Evolutionary conservation across 768 basidiomycete genomes (phyloP).

Genomic region (Cyclocybe cylindracea): DNA sequence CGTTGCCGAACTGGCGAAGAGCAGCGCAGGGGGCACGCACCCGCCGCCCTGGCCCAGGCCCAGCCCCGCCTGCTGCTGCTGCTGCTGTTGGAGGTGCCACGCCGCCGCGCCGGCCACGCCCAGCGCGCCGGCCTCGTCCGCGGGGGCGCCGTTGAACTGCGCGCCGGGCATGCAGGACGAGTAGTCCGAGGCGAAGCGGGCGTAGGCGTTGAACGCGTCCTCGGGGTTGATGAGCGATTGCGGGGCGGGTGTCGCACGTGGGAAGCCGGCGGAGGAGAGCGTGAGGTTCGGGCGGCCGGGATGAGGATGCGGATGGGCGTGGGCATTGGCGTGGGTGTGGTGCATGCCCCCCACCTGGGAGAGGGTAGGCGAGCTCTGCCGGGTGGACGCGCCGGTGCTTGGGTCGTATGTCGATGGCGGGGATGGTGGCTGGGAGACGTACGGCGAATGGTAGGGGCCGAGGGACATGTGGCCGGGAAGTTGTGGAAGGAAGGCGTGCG

Average conservation of each 20-base stretch:
- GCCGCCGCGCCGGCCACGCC: conserved; percentile 8
- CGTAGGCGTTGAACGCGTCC: conserved; percentile 71
- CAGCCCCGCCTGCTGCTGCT: conserved; percentile 10
- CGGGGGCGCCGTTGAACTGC: conserved; percentile 38
- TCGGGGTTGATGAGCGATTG: conserved; percentile 32
- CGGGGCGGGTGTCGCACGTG: conserved; percentile 20
- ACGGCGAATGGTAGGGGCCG: conserved; percentile 33
- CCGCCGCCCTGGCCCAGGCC: conserved; percentile 19
- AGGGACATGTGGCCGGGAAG: conserved; percentile 21
- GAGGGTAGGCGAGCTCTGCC: conserved; percentile 31
- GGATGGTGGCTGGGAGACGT: conserved; percentile 45
- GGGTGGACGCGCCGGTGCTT: conserved; percentile 34
- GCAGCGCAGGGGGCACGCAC: conserved; percentile 67
- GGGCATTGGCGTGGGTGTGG: conserved; percentile 7
- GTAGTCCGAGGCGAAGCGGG: conserved; percentile 64
- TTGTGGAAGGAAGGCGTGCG: conserved; percentile 28
- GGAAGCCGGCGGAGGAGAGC: conserved; percentile 14
- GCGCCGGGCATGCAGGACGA: conserved; percentile 64
- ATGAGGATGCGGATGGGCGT: not conserved
- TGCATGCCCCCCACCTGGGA: conserved; percentile 1
- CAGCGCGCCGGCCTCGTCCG: conserved; percentile 35
- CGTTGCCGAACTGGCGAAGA: conserved; percentile 43
- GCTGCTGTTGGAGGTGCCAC: conserved; percentile 13
- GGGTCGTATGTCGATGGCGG: conserved; percentile 44
- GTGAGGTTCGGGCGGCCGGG: conserved; percentile 10